phyloP scores from a whole-genome alignment of 2,329 filamentous ascomycete species.

The Colletotrichum liaoningense region DNA sequence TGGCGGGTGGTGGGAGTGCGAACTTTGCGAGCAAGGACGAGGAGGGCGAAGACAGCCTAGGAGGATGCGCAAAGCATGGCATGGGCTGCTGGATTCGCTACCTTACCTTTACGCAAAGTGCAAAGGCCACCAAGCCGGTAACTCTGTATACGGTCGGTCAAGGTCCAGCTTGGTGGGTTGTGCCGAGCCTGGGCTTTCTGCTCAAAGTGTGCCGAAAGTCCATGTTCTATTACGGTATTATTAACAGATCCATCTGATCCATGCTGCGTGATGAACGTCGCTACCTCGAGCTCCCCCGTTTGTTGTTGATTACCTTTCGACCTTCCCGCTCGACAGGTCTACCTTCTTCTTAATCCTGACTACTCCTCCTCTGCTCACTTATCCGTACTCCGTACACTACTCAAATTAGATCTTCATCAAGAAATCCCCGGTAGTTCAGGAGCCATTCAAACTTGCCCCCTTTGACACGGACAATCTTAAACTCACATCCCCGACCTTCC shows the following conservation, averaged over 20 bases:
- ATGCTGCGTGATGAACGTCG: conserved; percentile 4
- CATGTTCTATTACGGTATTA: conserved; percentile 19
- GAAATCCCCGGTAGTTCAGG: conserved; percentile 5
- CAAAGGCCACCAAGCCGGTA: conserved; percentile 7
- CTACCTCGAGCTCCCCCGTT: neutral
- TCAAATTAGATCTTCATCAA: neutral
- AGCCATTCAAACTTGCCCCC: neutral
- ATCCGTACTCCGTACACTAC: neutral
- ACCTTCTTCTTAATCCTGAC: neutral
- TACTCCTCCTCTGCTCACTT: neutral
- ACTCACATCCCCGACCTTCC: conserved; percentile 21
- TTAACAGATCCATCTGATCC: conserved; percentile 27
- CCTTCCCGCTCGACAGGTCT: neutral
- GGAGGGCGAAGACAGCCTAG: neutral
- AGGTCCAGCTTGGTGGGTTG: conserved; percentile 31
- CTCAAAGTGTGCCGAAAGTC: conserved; percentile 18
- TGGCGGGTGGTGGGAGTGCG: conserved; percentile 6
- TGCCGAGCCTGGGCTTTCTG: conserved; percentile 25
- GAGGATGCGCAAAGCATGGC: neutral
- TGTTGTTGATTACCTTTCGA: neutral
- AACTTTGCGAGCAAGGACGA: neutral
- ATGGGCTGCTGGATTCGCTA: conserved; percentile 1
- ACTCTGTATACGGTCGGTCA: conserved; percentile 8
- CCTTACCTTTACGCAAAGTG: conserved; percentile 6
- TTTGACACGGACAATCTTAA: conserved; percentile 19